Conservation (phyloP, 192 early-diverging fungal species). For the Rhizophlyctis rosea region DNA sequence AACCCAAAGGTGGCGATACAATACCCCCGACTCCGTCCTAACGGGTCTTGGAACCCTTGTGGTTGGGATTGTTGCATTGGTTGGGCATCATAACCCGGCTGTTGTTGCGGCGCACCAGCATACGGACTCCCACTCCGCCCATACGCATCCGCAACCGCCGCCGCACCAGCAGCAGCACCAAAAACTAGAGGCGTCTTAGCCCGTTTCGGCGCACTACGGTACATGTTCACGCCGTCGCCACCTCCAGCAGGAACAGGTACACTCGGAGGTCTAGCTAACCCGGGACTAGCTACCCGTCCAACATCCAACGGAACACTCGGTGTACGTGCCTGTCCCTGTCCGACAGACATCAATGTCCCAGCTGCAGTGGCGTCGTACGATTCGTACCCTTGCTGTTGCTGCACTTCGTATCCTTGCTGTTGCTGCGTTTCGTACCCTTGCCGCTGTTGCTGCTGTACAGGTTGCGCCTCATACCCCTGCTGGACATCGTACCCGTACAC, state of each 20-base stretch:
- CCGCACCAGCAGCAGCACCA: not conserved
- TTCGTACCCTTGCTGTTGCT: too few species aligned
- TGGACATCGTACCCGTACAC: too few species aligned
- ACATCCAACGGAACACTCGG: not conserved
- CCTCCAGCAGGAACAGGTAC: not conserved
- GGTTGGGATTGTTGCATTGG: constrained; percentile 5
- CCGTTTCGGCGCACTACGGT: not conserved
- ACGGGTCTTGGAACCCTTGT: constrained; percentile 32
- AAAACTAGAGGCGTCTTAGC: not conserved
- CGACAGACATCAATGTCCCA: constrained; percentile 2
- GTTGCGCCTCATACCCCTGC: too few species aligned
- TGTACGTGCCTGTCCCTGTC: not conserved
- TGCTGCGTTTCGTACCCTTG: not conserved
- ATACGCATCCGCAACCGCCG: not conserved
- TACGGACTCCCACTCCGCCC: not conserved
- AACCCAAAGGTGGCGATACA: constrained; percentile 37
- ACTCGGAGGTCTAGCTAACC: not conserved
- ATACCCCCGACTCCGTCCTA: constrained; percentile 41
- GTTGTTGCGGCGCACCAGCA: not conserved
- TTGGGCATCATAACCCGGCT: not conserved
- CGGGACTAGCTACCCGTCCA: not conserved
- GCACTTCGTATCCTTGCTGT: too few species aligned
- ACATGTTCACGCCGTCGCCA: not conserved
- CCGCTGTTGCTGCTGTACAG: not conserved
- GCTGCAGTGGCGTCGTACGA: too few species aligned